Percentiles rank a stretch among this genome's conserved stretches.
Conservation (phyloP, 768 basidiomycete genomes). For the Cystofilobasidium ferigula region DNA sequence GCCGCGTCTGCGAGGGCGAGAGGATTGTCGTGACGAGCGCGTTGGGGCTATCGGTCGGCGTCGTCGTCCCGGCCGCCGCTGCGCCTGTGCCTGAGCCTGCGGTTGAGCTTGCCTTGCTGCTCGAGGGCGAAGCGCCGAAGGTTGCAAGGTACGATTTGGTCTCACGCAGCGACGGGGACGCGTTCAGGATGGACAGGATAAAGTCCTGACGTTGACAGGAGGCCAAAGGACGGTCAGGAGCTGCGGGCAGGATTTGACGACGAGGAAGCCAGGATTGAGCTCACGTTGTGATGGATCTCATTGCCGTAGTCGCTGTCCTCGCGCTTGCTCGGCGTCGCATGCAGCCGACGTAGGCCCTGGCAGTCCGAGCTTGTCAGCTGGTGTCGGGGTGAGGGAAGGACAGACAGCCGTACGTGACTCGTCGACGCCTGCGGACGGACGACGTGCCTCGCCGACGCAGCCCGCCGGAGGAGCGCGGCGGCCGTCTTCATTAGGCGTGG, state of each 20-base stretch:
- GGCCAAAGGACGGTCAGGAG: background rate
- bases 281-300: slow-evolving; percentile 3
- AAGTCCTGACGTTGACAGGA: slow-evolving; percentile 62
- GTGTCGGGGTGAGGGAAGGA: background rate
- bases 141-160: slow-evolving; percentile 79
- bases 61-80: slow-evolving; percentile 30
- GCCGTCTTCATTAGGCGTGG: no score
- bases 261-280: background rate
- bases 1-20: slow-evolving; percentile 60
- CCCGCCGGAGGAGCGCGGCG: no score
- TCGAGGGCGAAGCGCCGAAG: slow-evolving; percentile 47
- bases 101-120: slow-evolving; percentile 31
- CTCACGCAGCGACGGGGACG: slow-evolving; percentile 84
- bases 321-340: background rate
- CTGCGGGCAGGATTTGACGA: background rate
- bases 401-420: no score
- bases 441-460: no score
- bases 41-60: slow-evolving; percentile 33
- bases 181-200: slow-evolving; percentile 82
- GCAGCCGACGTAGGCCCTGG: background rate
- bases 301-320: background rate
- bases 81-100: no score
- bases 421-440: no score
- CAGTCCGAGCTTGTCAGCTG: background rate
- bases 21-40: slow-evolving; percentile 46